Conservation (phyloP, 1,139 yeast genomes). For the Geotrichum cucujoidarum region DNA sequence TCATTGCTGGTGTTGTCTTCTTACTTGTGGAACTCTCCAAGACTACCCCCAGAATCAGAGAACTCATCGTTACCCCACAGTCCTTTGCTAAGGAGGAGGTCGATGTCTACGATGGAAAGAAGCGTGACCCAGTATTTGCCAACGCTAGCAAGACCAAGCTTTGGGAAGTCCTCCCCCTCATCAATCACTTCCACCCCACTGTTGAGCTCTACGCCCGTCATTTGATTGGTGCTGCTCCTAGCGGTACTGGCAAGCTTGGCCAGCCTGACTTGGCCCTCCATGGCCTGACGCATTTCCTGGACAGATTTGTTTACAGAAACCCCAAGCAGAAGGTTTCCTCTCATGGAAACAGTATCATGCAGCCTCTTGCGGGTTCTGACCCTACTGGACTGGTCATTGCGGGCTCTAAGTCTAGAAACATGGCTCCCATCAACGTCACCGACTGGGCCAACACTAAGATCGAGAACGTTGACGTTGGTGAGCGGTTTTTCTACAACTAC, state of each 20-base stretch:
- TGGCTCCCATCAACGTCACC: slow-evolving; percentile 67
- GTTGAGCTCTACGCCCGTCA: slow-evolving; percentile 69
- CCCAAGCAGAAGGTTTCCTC: slow-evolving; percentile 69
- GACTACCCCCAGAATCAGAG: slow-evolving; percentile 47
- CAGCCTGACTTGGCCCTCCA: slow-evolving; percentile 89
- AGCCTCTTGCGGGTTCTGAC: slow-evolving; percentile 88
- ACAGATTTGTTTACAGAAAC: slow-evolving; percentile 90
- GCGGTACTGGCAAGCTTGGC: slow-evolving; percentile 43
- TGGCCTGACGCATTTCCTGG: slow-evolving; percentile 84
- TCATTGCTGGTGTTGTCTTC: slow-evolving; percentile 83
- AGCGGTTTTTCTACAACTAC: slow-evolving; percentile 83
- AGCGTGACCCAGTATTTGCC: slow-evolving; percentile 87
- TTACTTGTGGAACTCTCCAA: slow-evolving; percentile 65
- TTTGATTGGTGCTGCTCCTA: slow-evolving; percentile 38
- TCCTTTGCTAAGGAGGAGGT: slow-evolving; percentile 37
- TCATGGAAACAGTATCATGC: slow-evolving; percentile 93
- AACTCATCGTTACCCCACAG: slow-evolving; percentile 37
- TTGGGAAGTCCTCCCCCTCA: slow-evolving; percentile 78
- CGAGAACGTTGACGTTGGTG: slow-evolving; percentile 76
- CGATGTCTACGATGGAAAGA: slow-evolving; percentile 67
- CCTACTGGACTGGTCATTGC: slow-evolving; percentile 70
- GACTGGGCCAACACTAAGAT: slow-evolving; percentile 72
- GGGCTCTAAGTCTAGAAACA: slow-evolving; percentile 20
- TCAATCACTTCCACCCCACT: slow-evolving; percentile 88
- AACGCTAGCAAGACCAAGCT: slow-evolving; percentile 73